These are phyloP conservation scores for Misopates orontium DNA, from an alignment of 257 asterid species.

Conservation along the genomic window DNA sequence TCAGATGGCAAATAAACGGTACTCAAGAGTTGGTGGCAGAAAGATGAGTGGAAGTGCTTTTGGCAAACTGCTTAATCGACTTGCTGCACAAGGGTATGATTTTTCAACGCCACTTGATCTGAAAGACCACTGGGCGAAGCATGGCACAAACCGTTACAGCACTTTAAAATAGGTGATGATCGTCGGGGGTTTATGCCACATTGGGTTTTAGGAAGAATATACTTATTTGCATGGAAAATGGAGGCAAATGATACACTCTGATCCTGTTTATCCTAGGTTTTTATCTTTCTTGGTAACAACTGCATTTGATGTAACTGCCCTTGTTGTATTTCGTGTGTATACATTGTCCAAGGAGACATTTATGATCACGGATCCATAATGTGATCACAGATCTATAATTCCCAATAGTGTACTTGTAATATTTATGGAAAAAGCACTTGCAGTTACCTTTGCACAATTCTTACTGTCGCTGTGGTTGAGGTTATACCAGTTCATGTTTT, in stretches of 20 bases:
- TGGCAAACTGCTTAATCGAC: constrained; percentile 72
- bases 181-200: neutral
- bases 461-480: too few relatives aligned
- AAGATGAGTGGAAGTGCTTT: constrained; percentile 92
- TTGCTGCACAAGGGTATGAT: constrained; percentile 72
- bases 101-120: constrained; percentile 78
- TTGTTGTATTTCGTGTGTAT: constrained; percentile 34
- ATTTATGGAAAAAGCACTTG: neutral
- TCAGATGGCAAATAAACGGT: constrained; percentile 74
- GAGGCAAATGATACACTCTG: constrained; percentile 22
- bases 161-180: constrained; percentile 53
- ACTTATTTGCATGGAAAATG: constrained; percentile 24
- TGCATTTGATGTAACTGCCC: constrained; percentile 34
- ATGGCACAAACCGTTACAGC: constrained; percentile 86
- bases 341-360: constrained; percentile 20
- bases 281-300: constrained; percentile 13
- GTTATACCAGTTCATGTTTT: too few relatives aligned
- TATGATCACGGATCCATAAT: neutral
- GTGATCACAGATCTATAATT: neutral
- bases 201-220: constrained; percentile 11
- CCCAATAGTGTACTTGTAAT: neutral
- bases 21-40: constrained; percentile 84
- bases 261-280: constrained; percentile 18
- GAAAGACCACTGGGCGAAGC: constrained; percentile 91
- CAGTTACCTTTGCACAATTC: too few relatives aligned